A percentile compares a stretch with the other conserved stretches of the same genome.
Conservation (phyloP, 768 basidiomycete species). For the Termitomyces sp. region DNA sequence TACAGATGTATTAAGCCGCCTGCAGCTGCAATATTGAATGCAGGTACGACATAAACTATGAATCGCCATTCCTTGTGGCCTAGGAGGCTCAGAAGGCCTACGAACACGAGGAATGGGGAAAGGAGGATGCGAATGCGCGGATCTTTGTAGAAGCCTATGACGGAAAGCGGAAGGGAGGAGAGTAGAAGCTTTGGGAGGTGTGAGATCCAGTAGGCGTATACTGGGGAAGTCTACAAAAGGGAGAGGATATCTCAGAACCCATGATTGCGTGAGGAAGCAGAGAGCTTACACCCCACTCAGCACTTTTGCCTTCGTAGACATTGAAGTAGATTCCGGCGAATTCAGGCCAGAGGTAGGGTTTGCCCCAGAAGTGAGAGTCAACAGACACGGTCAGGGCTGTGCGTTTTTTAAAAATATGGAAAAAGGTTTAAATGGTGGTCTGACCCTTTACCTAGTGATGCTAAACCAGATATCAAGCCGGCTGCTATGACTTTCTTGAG, state of each 20-base stretch:
- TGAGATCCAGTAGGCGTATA: constrained; percentile 58
- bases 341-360: constrained; percentile 83
- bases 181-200: constrained; percentile 80
- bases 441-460: constrained; percentile 48
- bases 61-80: constrained; percentile 99
- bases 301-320: constrained; percentile 78
- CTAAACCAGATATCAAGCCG: constrained; percentile 44
- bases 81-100: constrained; percentile 66
- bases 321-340: constrained; percentile 79
- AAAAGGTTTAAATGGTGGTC: not conserved
- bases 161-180: constrained; percentile 54
- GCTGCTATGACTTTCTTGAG: constrained; percentile 42
- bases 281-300: constrained; percentile 86
- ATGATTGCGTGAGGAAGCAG: not conserved
- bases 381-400: constrained; percentile 59
- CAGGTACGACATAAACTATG: constrained; percentile 81
- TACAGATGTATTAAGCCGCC: constrained; percentile 63
- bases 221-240: constrained; percentile 59
- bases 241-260: not conserved
- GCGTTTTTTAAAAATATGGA: not conserved
- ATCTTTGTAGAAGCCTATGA: constrained; percentile 49
- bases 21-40: constrained; percentile 78
- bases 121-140: constrained; percentile 47
- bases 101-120: constrained; percentile 47
- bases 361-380: constrained; percentile 87